Evolutionary conservation across 1,284 basidiomycete species (phyloP), one percentile per base, ranked within the genome.

Genomic region (Ustilago shanxiensis): DNA sequence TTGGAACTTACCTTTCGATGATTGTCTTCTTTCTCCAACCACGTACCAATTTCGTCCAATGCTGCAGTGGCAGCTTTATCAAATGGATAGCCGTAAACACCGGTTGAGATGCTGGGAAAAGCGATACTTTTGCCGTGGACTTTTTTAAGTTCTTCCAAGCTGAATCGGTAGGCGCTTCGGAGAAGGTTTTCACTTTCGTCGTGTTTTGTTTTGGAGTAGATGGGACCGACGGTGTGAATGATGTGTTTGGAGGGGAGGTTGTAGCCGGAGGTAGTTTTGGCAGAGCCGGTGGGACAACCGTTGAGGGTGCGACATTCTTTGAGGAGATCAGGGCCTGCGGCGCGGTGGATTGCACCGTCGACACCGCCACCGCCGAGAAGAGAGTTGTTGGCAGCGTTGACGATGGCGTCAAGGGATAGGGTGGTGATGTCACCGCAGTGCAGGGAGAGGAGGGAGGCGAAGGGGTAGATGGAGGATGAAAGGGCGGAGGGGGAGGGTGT

Each of bases 171-270:
- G 11, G 82, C 81, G 18, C 62, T 73, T 54, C 72, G 45, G 3
- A 98, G 89, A 66, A 80, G 64, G 5, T n/a, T 13, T 24, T 69
- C 67, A 20, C 41, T 56, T 29, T 79, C 55, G 0, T 45, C 39
- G 13, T 45, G 58, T 6, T 33, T 24, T 2, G 22, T 28, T 2
- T 53, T 10, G 0, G 35, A 35, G 26, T 94, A 96, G 2, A 95
- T 86, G 0, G 95, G 95, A 11, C 95, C 95, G 26, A 97, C 95
- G 1, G 96, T 91, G 82, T 98, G 96, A 20, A 97, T 93, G 63
- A 98, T 88, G 72, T 91, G 89, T 64, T 90, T 90, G 20, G 88
- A 92, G 89, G 87, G 80, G 26, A 88, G 79, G 59, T 81, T 66
- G 79, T 86, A 85, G 0, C 76, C 87, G 2, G 39, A 20, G 3